phyloP scores from a whole-genome alignment of 2,329 filamentous ascomycete species.

The Colletotrichum godetiae region DNA sequence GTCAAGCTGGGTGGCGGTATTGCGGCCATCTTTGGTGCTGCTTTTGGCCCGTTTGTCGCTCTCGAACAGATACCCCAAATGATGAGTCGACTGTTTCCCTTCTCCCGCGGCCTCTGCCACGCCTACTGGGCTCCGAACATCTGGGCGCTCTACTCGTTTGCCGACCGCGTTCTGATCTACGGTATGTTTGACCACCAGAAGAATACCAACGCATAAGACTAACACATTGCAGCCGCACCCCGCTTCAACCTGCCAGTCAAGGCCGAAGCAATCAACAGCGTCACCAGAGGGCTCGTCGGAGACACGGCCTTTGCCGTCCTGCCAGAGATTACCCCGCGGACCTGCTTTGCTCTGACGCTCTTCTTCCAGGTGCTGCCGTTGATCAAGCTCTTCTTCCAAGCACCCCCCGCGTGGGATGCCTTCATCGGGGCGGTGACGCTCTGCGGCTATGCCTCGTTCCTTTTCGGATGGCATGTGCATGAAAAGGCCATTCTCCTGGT shows the following conservation, averaged over 20 bases:
- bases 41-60: constrained; percentile 88
- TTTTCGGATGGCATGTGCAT: constrained; percentile 99
- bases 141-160: constrained; percentile 96
- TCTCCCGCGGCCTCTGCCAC: constrained; percentile 92
- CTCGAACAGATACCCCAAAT: constrained; percentile 88
- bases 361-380: constrained; percentile 84
- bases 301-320: constrained; percentile 95
- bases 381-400: constrained; percentile 79
- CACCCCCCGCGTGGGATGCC: constrained; percentile 80
- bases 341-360: constrained; percentile 86
- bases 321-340: constrained; percentile 82
- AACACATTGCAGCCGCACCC: constrained; percentile 75
- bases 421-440: constrained; percentile 92
- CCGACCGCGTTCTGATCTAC: constrained; percentile 84
- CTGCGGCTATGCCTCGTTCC: constrained; percentile 94
- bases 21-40: constrained; percentile 76
- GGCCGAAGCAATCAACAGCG: constrained; percentile 81
- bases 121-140: constrained; percentile 98
- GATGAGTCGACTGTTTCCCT: constrained; percentile 87
- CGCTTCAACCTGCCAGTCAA: constrained; percentile 81
- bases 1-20: constrained; percentile 85
- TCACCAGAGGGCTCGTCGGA: constrained; percentile 91
- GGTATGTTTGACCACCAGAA: constrained; percentile 61
- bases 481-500: constrained; percentile 96
- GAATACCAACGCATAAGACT: constrained; percentile 41